A percentile compares a stretch with the other conserved stretches of the same genome.
Conservation (phyloP, 129 eudicot species). For the Artemisia annua region DNA sequence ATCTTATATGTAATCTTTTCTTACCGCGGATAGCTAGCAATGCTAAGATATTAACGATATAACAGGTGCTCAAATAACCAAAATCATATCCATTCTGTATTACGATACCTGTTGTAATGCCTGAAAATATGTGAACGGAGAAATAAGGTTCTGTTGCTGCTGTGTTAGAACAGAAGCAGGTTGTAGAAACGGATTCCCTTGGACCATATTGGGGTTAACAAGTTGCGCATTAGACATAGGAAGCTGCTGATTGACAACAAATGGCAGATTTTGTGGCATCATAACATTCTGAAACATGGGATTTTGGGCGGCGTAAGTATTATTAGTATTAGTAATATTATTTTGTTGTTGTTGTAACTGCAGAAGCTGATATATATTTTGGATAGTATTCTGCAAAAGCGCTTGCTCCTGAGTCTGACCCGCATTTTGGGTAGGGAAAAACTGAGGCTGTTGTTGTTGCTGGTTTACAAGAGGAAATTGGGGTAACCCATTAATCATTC, state of each 20-base stretch:
- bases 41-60: too few relatives aligned
- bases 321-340: background rate
- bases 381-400: constrained; percentile 46
- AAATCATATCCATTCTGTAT: background rate
- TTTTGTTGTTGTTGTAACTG: constrained; percentile 33
- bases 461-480: background rate
- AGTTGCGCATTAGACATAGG: constrained; percentile 24
- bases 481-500: constrained; percentile 22
- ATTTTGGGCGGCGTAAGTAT: constrained; percentile 32
- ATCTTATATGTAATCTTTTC: background rate
- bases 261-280: background rate
- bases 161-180: constrained; percentile 38
- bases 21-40: too few relatives aligned
- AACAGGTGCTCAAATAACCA: background rate
- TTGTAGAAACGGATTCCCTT: constrained; percentile 31
- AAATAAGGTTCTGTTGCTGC: constrained; percentile 3
- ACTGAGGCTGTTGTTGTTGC: constrained; percentile 31
- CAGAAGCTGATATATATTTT: constrained; percentile 46
- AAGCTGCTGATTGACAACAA: constrained; percentile 29
- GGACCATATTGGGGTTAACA: constrained; percentile 33
- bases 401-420: constrained; percentile 40
- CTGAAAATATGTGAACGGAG: constrained; percentile 41
- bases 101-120: constrained; percentile 20
- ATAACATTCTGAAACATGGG: constrained; percentile 33
- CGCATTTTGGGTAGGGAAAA: constrained; percentile 33